phyloP scores from a whole-genome alignment of 768 basidiomycete genomes.

The Boletus sp. region DNA sequence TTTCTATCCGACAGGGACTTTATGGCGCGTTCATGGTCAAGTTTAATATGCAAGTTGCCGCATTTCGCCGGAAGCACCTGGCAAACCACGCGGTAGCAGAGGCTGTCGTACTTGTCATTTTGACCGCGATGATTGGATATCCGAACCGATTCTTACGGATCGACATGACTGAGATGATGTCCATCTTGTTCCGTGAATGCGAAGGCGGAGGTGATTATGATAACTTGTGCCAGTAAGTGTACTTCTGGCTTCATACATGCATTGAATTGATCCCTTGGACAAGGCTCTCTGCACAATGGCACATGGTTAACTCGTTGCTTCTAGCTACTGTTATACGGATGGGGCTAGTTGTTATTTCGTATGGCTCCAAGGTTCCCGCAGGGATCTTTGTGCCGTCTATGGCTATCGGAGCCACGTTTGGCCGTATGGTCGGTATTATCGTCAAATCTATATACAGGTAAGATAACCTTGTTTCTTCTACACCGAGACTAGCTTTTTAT shows the following conservation, averaged over 20 bases:
- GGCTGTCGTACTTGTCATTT: slow-evolving; percentile 79
- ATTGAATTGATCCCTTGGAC: slow-evolving; percentile 6
- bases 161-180: slow-evolving; percentile 97
- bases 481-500: background rate
- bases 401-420: slow-evolving; percentile 97
- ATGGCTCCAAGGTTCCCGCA: slow-evolving; percentile 94
- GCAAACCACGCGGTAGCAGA: slow-evolving; percentile 83
- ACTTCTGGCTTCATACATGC: background rate
- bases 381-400: slow-evolving; percentile 99
- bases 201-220: slow-evolving; percentile 90
- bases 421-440: slow-evolving; percentile 94
- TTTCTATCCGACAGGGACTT: slow-evolving; percentile 60
- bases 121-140: slow-evolving; percentile 92
- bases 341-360: slow-evolving; percentile 85
- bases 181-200: slow-evolving; percentile 93
- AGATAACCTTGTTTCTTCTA: slow-evolving; percentile 28
- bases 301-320: slow-evolving; percentile 88
- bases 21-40: slow-evolving; percentile 98
- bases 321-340: slow-evolving; percentile 89
- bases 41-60: slow-evolving; percentile 93
- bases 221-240: slow-evolving; percentile 90
- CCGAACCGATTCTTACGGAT: slow-evolving; percentile 93
- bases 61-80: slow-evolving; percentile 90
- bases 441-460: slow-evolving; percentile 91
- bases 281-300: slow-evolving; percentile 90